These are phyloP conservation scores for Penicillium sp. DNA, from an alignment of 2,329 filamentous ascomycete genomes.

Conservation along the genomic window DNA sequence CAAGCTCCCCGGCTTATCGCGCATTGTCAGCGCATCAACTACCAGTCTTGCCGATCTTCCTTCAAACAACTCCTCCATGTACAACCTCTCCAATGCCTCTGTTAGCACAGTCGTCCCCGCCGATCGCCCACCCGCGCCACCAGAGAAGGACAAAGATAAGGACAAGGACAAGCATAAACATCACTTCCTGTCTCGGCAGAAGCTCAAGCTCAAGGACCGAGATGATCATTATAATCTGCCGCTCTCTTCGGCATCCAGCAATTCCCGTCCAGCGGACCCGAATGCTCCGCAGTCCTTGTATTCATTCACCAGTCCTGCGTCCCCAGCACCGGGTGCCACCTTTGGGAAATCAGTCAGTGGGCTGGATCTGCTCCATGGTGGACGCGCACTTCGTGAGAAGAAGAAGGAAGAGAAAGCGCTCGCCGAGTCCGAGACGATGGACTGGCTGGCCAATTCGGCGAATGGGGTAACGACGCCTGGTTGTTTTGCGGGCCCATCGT, in stretches of 20 bases:
- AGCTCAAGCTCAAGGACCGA: slow-evolving; percentile 64
- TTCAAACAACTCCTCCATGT: slow-evolving; percentile 59
- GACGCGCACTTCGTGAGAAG: slow-evolving; percentile 76
- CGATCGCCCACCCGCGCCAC: slow-evolving; percentile 39
- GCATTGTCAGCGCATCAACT: slow-evolving; percentile 61
- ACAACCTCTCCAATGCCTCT: slow-evolving; percentile 63
- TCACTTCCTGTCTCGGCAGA: slow-evolving; percentile 66
- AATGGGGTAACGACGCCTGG: slow-evolving; percentile 28
- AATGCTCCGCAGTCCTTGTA: slow-evolving; percentile 65
- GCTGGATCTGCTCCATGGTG: slow-evolving; percentile 75
- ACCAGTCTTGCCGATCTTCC: slow-evolving; percentile 59
- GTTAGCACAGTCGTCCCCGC: slow-evolving; percentile 61
- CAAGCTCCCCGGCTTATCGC: slow-evolving; percentile 56
- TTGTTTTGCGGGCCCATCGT: slow-evolving; percentile 39
- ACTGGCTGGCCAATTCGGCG: slow-evolving; percentile 33
- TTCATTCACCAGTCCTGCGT: slow-evolving; percentile 63
- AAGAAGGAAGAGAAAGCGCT: slow-evolving; percentile 68
- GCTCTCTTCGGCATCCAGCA: slow-evolving; percentile 66
- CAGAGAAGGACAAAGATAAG: slow-evolving; percentile 44
- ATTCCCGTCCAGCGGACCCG: slow-evolving; percentile 64
- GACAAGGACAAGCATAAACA: slow-evolving; percentile 57
- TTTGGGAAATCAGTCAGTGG: slow-evolving; percentile 85
- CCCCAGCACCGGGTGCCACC: slow-evolving; percentile 58
- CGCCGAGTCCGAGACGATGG: slow-evolving; percentile 40
- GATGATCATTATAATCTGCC: slow-evolving; percentile 60